Base-by-base conservation (phyloP, 2,329 filamentous ascomycete genomes). In the Chaetoscypha palmicola region DNA sequence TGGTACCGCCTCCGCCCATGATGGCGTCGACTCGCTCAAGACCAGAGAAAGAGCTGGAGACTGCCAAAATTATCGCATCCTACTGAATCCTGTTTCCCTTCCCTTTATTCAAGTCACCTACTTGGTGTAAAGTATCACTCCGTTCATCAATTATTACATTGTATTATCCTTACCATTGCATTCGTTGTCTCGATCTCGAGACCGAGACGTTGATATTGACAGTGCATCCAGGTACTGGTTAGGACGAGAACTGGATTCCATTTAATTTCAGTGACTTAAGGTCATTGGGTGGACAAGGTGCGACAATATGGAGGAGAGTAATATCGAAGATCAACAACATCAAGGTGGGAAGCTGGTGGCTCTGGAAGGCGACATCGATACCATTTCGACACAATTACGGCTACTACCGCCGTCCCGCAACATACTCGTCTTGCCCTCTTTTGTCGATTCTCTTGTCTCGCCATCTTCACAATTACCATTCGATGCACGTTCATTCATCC, bases 351-450 rank as follows among this genome's bases (percentile, higher is more conserved):
- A 68, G 56, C 62, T 82, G 41, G 68, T 83, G 41, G 76, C 77
- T 49, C 71, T 83, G 44, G 79, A 82, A 56, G 79, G 79, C 4
- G 67, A 74, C 23, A 54, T 62, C 19, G 71, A 79, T 35, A 64
- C 68, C 22, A 67, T 82, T 22, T 70, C 73, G 19, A 79, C 75
- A 3, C 79, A 83, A 53, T 63, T 82, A 30, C 71, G 71, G 36
- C 67, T 82, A 2, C 68, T 83, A 9, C 79, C 79, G 7, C 69
- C 68, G 3, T 81, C 76, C 1, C 62, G 72, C 0, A 73, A 79
- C 45, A 71, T 82, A 28, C 60, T 81, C 19, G 68, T 80, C 26
- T 63, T 83, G 1, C 77, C 78, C 0, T 39, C 53, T 4, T 44
- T 59, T 1, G 41, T 48, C 4, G 43, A 56, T 17, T 43, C 40